Conservation (phyloP, 495 filamentous ascomycete species). For the Lasiosphaeris hirsuta region DNA sequence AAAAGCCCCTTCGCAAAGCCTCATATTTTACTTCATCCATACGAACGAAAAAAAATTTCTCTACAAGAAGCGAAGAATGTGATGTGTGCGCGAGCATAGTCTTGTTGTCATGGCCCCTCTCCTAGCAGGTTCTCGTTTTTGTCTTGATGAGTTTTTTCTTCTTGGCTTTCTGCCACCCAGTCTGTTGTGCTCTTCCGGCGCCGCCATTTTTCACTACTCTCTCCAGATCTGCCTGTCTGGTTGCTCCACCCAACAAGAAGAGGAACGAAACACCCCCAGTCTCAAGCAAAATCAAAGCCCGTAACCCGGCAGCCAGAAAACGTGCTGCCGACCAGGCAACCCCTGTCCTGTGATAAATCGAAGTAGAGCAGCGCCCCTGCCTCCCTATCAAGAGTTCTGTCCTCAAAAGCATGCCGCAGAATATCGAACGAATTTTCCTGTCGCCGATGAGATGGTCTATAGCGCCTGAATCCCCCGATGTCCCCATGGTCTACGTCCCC, state of each 20-base stretch:
- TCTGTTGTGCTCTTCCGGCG: constrained; percentile 1
- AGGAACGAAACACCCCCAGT: not conserved
- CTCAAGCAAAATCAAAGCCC: not conserved
- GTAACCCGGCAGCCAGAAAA: no score
- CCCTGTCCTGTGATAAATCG: no score
- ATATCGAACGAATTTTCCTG: no score
- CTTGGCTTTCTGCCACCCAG: not conserved
- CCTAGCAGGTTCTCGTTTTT: not conserved
- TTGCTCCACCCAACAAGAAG: not conserved
- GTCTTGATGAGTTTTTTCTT: not conserved
- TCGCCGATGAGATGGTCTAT: no score
- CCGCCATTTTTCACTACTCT: not conserved
- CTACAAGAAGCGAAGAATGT: constrained; percentile 10
- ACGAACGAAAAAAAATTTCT: not conserved
- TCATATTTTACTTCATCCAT: not conserved
- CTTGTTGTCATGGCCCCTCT: constrained; percentile 1
- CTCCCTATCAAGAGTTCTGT: no score
- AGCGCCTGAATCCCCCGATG: no score
- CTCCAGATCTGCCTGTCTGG: not conserved
- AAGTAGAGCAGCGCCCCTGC: no score
- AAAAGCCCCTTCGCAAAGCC: no score
- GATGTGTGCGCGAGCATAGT: constrained; percentile 9
- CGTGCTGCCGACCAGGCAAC: no score
- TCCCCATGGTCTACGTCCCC: no score
- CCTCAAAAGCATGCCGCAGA: no score